phyloP scores from a whole-genome alignment of 257 asterid genomes.

The Salvia miltiorrhiza region DNA sequence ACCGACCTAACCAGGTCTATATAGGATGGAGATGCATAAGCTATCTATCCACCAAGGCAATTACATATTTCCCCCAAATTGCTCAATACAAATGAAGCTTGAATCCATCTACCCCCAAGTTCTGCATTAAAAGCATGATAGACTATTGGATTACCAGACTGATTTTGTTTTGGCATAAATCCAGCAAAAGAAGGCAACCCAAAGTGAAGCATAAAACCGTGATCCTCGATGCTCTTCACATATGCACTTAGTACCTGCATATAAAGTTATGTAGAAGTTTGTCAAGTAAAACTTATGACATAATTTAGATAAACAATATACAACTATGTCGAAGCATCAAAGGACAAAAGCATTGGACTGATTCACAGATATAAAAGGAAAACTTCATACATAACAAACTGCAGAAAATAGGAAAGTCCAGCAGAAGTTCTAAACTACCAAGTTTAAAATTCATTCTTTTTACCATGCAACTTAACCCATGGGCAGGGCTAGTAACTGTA shows the following conservation, averaged over 20 bases:
- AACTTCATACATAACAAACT: neutral
- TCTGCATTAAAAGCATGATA: neutral
- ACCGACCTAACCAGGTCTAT: neutral
- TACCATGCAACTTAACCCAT: neutral
- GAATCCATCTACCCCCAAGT: neutral
- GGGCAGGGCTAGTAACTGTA: neutral
- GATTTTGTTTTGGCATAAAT: constrained; percentile 58
- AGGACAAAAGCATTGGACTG: constrained; percentile 1
- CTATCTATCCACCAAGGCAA: neutral
- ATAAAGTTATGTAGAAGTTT: constrained; percentile 10
- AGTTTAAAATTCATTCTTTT: neutral
- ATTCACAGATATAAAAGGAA: neutral
- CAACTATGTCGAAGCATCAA: neutral
- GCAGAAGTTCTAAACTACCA: neutral
- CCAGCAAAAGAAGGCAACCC: constrained; percentile 74
- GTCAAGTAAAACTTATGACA: neutral
- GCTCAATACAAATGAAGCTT: constrained; percentile 2
- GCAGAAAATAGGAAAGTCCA: neutral
- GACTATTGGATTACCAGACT: constrained; percentile 49
- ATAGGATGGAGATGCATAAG: neutral
- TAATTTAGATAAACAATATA: constrained; percentile 14
- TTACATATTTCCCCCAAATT: neutral
- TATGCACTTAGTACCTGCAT: constrained; percentile 83
- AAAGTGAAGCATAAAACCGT: constrained; percentile 83
- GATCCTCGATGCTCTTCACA: constrained; percentile 91